phyloP scores from a whole-genome alignment of 495 filamentous ascomycete genomes.

The Hypomontagnella submonticulosa region DNA sequence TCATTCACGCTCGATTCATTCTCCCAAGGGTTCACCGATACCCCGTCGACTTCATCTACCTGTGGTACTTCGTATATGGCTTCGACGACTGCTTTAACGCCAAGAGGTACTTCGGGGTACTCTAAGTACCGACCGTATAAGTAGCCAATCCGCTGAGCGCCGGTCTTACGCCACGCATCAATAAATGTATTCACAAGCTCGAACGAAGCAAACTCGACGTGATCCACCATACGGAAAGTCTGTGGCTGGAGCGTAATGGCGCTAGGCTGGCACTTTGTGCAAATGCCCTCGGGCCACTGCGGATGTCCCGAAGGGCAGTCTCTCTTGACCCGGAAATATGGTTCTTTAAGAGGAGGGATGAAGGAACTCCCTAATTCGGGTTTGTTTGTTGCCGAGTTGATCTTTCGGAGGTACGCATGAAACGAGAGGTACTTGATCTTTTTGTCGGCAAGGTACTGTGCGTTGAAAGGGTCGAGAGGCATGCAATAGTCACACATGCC shows the following conservation, averaged over 20 bases:
- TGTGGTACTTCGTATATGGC: constrained; percentile 98
- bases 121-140: constrained; percentile 92
- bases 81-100: constrained; percentile 96
- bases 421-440: constrained; percentile 99
- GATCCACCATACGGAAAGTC: constrained; percentile 96
- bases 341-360: constrained; percentile 95
- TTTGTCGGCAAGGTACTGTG: constrained; percentile 86
- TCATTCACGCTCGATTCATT: constrained; percentile 85
- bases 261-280: constrained; percentile 97
- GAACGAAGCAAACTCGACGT: constrained; percentile 92
- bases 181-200: constrained; percentile 86
- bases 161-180: constrained; percentile 87
- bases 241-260: constrained; percentile 96
- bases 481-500: constrained; percentile 99
- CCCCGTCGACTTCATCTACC: constrained; percentile 87
- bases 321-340: constrained; percentile 87
- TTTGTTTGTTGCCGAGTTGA: constrained; percentile 96
- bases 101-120: constrained; percentile 91
- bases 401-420: constrained; percentile 92
- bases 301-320: constrained; percentile 95
- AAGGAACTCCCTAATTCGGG: constrained; percentile 90
- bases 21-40: constrained; percentile 88
- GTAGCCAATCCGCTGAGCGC: constrained; percentile 84
- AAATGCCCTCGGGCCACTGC: constrained; percentile 96
- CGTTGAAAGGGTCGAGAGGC: constrained; percentile 94